Percentiles rank a stretch among this genome's conserved stretches.
Evolutionary conservation across 371 early-diverging fungal genomes (phyloP).

Genomic region (Racocetra persica): DNA sequence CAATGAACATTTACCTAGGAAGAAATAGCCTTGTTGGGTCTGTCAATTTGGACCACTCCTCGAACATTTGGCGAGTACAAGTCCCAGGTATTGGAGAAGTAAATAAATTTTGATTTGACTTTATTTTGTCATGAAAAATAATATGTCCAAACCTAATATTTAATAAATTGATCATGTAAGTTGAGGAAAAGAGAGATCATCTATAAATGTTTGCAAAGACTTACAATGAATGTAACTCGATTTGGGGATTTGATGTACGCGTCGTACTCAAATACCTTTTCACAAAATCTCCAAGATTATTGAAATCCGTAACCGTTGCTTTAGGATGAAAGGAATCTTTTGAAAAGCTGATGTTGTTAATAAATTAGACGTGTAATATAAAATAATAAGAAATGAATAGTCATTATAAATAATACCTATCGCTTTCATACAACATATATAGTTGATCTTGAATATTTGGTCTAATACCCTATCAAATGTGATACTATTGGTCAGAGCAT

Average conservation of each 20-base stretch:
- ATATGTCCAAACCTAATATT: slow-evolving; percentile 31
- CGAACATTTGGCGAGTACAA: neutral
- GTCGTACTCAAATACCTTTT: neutral
- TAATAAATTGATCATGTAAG: neutral
- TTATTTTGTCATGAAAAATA: slow-evolving; percentile 30
- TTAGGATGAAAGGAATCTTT: neutral
- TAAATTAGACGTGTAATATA: neutral
- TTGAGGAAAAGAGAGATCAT: too few species aligned
- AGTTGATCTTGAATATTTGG: neutral
- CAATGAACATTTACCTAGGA: slow-evolving; percentile 14
- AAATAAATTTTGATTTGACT: slow-evolving; percentile 20
- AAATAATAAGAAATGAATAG: neutral
- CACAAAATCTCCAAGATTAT: slow-evolving; percentile 19
- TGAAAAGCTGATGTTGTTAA: slow-evolving; percentile 1
- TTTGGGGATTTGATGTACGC: neutral
- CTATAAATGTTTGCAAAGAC: neutral
- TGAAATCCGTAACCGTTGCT: neutral
- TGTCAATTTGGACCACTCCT: neutral
- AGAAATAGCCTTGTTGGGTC: slow-evolving; percentile 24
- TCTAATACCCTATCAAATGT: neutral
- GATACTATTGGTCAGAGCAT: neutral
- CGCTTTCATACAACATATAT: slow-evolving; percentile 1
- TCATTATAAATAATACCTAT: neutral
- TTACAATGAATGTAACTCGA: slow-evolving; percentile 29
- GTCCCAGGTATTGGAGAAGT: slow-evolving; percentile 11